A percentile compares a stretch with the other conserved stretches of the same genome.
phyloP scores from a whole-genome alignment of 306 rosid genomes.

The Hylodesmum podocarpum region DNA sequence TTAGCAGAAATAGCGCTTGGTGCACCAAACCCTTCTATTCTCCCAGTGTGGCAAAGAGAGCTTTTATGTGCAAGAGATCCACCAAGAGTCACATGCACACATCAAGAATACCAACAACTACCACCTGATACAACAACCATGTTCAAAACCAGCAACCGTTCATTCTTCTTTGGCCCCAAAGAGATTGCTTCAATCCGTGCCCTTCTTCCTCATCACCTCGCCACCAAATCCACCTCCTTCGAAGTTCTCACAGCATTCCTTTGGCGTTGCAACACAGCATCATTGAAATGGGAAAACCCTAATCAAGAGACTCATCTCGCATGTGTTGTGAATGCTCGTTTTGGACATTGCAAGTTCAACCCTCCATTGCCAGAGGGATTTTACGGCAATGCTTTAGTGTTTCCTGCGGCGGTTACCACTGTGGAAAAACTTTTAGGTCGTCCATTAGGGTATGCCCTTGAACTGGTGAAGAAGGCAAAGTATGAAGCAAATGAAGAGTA shows the following conservation, averaged over 20 bases:
- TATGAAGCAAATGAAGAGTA: slow-evolving; percentile 8
- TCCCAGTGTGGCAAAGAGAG: neutral
- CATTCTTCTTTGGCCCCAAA: slow-evolving; percentile 22
- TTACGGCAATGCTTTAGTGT: slow-evolving; percentile 22
- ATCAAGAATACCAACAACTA: neutral
- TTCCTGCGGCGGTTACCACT: neutral
- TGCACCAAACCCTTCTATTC: slow-evolving; percentile 5
- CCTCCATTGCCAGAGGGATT: slow-evolving; percentile 9
- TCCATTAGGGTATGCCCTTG: neutral
- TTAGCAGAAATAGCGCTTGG: slow-evolving; percentile 1
- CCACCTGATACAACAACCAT: neutral
- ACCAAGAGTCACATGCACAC: slow-evolving; percentile 6
- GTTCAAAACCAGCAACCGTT: neutral
- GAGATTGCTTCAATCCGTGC: neutral
- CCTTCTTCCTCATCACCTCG: neutral
- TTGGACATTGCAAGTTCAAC: neutral
- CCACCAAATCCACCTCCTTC: neutral
- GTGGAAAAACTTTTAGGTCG: neutral
- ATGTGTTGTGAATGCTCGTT: slow-evolving; percentile 10
- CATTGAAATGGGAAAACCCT: neutral
- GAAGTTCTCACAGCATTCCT: neutral
- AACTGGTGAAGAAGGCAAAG: slow-evolving; percentile 10
- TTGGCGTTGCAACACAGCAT: neutral
- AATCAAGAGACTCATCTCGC: neutral
- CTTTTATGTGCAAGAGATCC: slow-evolving; percentile 14